phyloP scores from a whole-genome alignment of 2,329 filamentous ascomycete species.

The Penicillium nordicum region DNA sequence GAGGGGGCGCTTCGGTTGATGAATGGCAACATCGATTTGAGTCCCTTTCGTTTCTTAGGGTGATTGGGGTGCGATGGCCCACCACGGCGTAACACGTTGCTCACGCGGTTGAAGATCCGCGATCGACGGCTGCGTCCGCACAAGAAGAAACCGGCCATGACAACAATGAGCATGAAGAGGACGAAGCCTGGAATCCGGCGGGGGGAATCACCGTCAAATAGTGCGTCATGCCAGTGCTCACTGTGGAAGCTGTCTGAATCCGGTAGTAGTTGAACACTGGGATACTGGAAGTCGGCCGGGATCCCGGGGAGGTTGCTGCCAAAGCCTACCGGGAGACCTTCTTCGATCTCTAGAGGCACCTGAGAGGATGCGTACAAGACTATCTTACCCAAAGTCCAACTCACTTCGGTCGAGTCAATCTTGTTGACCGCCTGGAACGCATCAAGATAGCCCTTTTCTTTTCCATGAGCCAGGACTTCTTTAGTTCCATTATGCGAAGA shows the following conservation, averaged over 20 bases:
- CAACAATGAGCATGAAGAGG: slow-evolving; percentile 70
- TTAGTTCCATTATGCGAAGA: slow-evolving; percentile 68
- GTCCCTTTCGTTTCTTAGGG: slow-evolving; percentile 57
- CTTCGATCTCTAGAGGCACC: slow-evolving; percentile 61
- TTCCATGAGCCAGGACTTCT: slow-evolving; percentile 63
- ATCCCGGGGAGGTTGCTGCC: slow-evolving; percentile 73
- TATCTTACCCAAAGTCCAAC: slow-evolving; percentile 97
- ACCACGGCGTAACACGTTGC: slow-evolving; percentile 29
- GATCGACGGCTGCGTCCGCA: slow-evolving; percentile 73
- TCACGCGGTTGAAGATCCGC: slow-evolving; percentile 57
- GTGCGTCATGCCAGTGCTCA: slow-evolving; percentile 58
- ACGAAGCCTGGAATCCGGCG: slow-evolving; percentile 71
- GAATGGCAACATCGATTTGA: slow-evolving; percentile 52
- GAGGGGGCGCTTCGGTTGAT: slow-evolving; percentile 40
- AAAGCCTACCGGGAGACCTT: slow-evolving; percentile 78
- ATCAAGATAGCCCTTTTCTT: slow-evolving; percentile 72
- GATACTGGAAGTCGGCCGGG: slow-evolving; percentile 78
- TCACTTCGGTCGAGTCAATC: slow-evolving; percentile 86
- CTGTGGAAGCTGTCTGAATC: slow-evolving; percentile 30
- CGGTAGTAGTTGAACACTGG: slow-evolving; percentile 44
- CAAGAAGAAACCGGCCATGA: slow-evolving; percentile 68
- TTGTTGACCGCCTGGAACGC: slow-evolving; percentile 92
- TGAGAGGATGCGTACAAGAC: slow-evolving; percentile 91
- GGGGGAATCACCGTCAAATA: slow-evolving; percentile 65
- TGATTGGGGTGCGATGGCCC: slow-evolving; percentile 32